Conservation (phyloP, 495 filamentous ascomycete genomes). For the Lichenothelia convexa region DNA sequence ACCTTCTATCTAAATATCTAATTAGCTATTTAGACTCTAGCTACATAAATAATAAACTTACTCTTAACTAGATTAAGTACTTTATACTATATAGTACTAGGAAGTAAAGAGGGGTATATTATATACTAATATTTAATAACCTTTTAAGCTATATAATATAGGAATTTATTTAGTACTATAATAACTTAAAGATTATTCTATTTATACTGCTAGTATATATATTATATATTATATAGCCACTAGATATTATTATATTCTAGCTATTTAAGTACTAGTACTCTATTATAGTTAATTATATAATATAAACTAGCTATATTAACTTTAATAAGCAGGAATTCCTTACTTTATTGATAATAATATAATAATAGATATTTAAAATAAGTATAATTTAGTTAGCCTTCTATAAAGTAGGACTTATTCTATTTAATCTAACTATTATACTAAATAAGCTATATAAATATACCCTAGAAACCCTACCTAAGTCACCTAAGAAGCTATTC, state of each 20-base stretch:
- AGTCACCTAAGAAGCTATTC: no score
- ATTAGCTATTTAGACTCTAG: not conserved
- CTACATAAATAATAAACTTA: constrained; percentile 1
- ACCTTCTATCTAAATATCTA: not conserved
- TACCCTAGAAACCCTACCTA: no score
- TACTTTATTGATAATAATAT: constrained; percentile 1
- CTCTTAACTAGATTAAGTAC: not conserved
- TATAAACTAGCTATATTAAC: not conserved
- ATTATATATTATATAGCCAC: constrained; percentile 2
- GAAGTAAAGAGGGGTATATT: not conserved
- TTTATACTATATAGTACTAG: not conserved
- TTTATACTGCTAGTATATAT: constrained; percentile 2
- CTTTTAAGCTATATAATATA: constrained; percentile 1
- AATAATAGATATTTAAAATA: constrained; percentile 1
- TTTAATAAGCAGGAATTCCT: constrained; percentile 10
- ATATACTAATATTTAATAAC: constrained; percentile 1
- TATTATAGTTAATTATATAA: not conserved
- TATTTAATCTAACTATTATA: constrained; percentile 5
- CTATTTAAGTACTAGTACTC: constrained; percentile 2
- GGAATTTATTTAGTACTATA: constrained; percentile 2
- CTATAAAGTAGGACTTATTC: constrained; percentile 3
- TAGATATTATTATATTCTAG: constrained; percentile 4
- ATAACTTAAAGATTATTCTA: constrained; percentile 1
- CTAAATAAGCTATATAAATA: constrained; percentile 2
- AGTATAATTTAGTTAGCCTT: constrained; percentile 2